phyloP scores from a whole-genome alignment of 768 basidiomycete species.

The Suillus decipiens region DNA sequence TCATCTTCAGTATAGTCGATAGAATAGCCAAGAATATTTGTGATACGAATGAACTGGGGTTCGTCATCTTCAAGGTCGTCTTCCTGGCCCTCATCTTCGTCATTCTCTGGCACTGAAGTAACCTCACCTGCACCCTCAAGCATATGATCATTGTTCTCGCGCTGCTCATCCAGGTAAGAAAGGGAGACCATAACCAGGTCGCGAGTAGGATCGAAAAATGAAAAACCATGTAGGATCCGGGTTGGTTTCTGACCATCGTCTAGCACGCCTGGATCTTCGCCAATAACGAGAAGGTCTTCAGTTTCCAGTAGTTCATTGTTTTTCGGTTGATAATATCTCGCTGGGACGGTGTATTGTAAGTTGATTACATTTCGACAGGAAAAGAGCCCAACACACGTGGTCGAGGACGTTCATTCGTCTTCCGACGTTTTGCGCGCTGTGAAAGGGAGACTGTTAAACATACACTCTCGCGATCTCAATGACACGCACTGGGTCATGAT shows the following conservation, averaged over 20 bases:
- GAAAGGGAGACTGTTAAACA: neutral
- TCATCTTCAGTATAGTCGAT: constrained; percentile 52
- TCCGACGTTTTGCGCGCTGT: constrained; percentile 31
- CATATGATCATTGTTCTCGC: constrained; percentile 34
- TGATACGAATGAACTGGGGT: constrained; percentile 45
- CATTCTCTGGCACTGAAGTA: constrained; percentile 45
- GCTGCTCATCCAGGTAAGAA: constrained; percentile 45
- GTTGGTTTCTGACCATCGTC: constrained; percentile 49
- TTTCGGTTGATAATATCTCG: constrained; percentile 39
- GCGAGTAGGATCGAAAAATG: constrained; percentile 57
- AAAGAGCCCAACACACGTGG: constrained; percentile 16
- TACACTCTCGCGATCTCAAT: neutral
- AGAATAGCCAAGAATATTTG: constrained; percentile 46
- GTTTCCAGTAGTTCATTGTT: constrained; percentile 39
- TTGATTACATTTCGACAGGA: neutral
- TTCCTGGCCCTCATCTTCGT: constrained; percentile 67
- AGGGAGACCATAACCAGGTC: constrained; percentile 50
- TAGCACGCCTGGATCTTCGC: constrained; percentile 41
- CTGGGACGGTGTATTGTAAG: constrained; percentile 25
- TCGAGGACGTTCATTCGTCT: constrained; percentile 21
- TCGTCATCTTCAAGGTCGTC: constrained; percentile 42
- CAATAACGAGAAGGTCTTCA: constrained; percentile 36
- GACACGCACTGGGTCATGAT: constrained; percentile 21
- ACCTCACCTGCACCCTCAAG: constrained; percentile 62
- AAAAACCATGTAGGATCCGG: constrained; percentile 58